phyloP scores from a whole-genome alignment of 2,329 filamentous ascomycete species.

The Colletotrichum sp. region DNA sequence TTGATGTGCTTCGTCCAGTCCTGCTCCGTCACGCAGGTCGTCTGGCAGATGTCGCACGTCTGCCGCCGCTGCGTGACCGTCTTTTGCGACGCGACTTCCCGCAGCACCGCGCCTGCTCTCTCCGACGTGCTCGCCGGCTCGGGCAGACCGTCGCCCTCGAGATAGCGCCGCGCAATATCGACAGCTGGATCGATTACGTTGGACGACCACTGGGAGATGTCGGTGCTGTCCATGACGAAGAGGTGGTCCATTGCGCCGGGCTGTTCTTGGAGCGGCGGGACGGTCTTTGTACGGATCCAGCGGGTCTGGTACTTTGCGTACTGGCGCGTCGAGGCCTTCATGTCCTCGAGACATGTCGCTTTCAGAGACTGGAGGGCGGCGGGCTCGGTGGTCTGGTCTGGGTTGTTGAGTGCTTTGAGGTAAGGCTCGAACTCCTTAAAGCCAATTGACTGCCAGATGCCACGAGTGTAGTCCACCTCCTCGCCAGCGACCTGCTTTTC shows the following conservation, averaged over 20 bases:
- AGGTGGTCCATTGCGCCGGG: constrained; percentile 60
- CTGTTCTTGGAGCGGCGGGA: constrained; percentile 68
- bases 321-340: constrained; percentile 82
- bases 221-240: constrained; percentile 82
- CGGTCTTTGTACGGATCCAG: constrained; percentile 86
- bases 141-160: constrained; percentile 61
- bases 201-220: constrained; percentile 64
- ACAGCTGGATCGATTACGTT: constrained; percentile 72
- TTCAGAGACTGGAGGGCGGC: constrained; percentile 61
- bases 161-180: constrained; percentile 66
- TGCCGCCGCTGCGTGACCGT: constrained; percentile 61
- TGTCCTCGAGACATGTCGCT: constrained; percentile 69
- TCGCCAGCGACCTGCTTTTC: constrained; percentile 46
- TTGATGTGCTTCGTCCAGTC: constrained; percentile 45
- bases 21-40: constrained; percentile 62
- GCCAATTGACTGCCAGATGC: constrained; percentile 96
- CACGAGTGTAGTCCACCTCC: constrained; percentile 73
- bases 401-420: constrained; percentile 50
- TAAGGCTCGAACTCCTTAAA: constrained; percentile 90
- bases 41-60: constrained; percentile 77
- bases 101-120: constrained; percentile 60
- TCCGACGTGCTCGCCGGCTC: constrained; percentile 52
- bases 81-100: constrained; percentile 48
- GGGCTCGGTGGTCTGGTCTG: constrained; percentile 20
- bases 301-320: constrained; percentile 85